A percentile compares a stretch with the other conserved stretches of the same genome.
These are phyloP conservation scores for Panaeolus cyanescens DNA, from an alignment of 768 basidiomycete species.

Conservation along the genomic window DNA sequence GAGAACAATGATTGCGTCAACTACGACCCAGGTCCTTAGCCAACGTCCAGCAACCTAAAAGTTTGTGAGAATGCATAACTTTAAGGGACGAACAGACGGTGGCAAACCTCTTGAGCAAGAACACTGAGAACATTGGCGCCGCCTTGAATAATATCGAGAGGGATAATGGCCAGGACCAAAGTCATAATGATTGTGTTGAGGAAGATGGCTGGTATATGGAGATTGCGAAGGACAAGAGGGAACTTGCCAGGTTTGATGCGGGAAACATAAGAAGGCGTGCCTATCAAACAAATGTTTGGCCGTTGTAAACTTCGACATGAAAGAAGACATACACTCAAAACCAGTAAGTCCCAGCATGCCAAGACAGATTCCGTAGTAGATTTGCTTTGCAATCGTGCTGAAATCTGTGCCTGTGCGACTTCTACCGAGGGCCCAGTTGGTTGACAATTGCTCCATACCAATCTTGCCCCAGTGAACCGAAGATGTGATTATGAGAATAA, in stretches of 20 bases:
- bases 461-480: constrained; percentile 49
- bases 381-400: constrained; percentile 38
- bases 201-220: constrained; percentile 60
- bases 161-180: constrained; percentile 60
- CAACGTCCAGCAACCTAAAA: constrained; percentile 58
- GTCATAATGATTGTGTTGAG: constrained; percentile 60
- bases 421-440: constrained; percentile 54
- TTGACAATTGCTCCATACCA: constrained; percentile 48
- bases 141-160: constrained; percentile 45
- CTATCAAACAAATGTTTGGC: constrained; percentile 22
- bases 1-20: constrained; percentile 71
- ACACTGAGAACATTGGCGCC: constrained; percentile 66
- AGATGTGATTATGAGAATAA: constrained; percentile 50
- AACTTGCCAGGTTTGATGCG: constrained; percentile 58
- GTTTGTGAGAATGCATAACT: background rate
- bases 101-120: constrained; percentile 56
- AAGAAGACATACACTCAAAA: constrained; percentile 53
- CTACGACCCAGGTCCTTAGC: constrained; percentile 62
- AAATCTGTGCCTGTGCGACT: constrained; percentile 27
- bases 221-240: constrained; percentile 62
- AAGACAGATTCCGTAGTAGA: constrained; percentile 70
- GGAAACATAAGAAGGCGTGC: constrained; percentile 66
- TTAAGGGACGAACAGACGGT: background rate
- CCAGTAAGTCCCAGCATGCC: constrained; percentile 75
- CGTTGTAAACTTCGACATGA: background rate